These are phyloP conservation scores for Dryadomyces sulphureus DNA, from an alignment of 2,329 filamentous ascomycete genomes.

Conservation along the genomic window DNA sequence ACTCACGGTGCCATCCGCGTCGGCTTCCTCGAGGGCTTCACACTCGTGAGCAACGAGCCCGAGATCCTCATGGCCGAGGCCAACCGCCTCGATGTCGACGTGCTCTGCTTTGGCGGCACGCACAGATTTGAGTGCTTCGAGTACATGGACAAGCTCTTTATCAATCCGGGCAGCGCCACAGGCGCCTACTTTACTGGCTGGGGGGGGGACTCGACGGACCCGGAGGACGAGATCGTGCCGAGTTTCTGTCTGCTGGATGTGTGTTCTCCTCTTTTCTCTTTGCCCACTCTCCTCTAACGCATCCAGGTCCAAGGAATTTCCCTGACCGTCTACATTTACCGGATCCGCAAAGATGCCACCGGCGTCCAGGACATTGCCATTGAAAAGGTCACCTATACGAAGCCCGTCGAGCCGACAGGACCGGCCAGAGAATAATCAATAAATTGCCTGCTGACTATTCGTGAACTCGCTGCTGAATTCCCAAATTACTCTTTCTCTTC, in stretches of 20 bases:
- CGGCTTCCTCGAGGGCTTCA: conserved; percentile 55
- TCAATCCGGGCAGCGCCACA: conserved; percentile 53
- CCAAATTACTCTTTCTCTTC: no score
- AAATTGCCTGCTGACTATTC: no score
- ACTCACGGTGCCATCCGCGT: conserved; percentile 51
- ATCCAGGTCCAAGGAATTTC: conserved; percentile 85
- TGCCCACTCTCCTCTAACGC: conserved; percentile 5
- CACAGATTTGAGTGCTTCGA: conserved; percentile 57
- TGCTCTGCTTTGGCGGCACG: conserved; percentile 54
- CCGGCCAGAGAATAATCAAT: conserved; percentile 18
- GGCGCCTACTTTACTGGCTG: conserved; percentile 47
- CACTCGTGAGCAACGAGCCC: conserved; percentile 50
- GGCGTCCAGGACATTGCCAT: conserved; percentile 68
- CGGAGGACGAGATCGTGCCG: conserved; percentile 61
- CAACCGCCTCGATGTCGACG: conserved; percentile 53
- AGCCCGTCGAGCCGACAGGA: conserved; percentile 47
- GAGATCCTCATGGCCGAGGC: conserved; percentile 53
- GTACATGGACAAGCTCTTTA: conserved; percentile 62
- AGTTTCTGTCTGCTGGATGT: conserved; percentile 98
- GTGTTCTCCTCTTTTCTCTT: conserved; percentile 26
- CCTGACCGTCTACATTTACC: conserved; percentile 88
- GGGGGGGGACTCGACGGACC: conserved; percentile 54
- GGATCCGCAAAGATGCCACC: conserved; percentile 61
- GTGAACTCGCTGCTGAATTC: no score
- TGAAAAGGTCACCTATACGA: conserved; percentile 77